Base-by-base conservation (phyloP, 331 rosid species). In the Rosa hybrid region DNA sequence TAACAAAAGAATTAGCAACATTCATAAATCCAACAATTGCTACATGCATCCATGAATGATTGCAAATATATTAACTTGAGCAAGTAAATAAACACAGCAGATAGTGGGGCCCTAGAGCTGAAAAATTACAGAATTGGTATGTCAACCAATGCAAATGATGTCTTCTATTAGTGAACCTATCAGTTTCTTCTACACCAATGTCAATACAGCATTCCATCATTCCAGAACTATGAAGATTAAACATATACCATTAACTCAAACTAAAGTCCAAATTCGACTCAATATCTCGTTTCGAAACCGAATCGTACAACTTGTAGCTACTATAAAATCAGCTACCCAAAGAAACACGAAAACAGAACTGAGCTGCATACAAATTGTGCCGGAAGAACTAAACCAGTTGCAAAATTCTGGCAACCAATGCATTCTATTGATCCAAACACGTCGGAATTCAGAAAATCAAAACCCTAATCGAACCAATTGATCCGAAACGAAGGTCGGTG, bases 1-100 rank as follows among this genome's bases (percentile, higher is more conserved):
- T 62, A 14, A 80, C 18, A 81, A 54, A 14, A 14, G 20, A 80
- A 65, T 56, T 60, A 51, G 83, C 59, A 51, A 25, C 68, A 72
- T 74, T 68, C 67, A 1, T 38, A 5, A 59, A 79, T 77, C 51
- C 56, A 83, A 48, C 3, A 25, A 60, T 13, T 12, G 46, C 56
- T 80, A 14, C 53, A 56, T 41, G 18, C 53, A 45, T 27, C 30
- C 30, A 27, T 21, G 23, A 60, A 25, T 21, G 12, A n/a, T 45
- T 21, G 27, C 2, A 6, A 71, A 14, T 12, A 59, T 4, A 42
- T 42, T 21, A 60, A 60, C 56, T 38, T 6, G 51, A 74, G 4
- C 78, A 21, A 73, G 77, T 51, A 51, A 20, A 51, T 10, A 2
- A 39, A 38, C 0, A 7, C 14, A 11, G 39, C 11, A 34, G 39